Evolutionary conservation across 768 basidiomycete genomes (phyloP).

Genomic region (Chiua virens): DNA sequence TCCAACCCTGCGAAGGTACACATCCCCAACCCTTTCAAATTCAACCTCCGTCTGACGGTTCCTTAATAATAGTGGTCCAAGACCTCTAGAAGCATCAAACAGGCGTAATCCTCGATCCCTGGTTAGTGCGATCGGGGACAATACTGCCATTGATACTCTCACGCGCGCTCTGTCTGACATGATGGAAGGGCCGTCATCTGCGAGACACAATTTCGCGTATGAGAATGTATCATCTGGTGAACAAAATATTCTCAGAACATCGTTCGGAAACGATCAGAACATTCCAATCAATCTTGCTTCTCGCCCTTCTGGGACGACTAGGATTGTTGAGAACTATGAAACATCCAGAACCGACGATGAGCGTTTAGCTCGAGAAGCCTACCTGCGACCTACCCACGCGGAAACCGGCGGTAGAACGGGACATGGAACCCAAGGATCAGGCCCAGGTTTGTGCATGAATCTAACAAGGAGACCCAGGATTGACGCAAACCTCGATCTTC

Average conservation of each 20-base stretch:
- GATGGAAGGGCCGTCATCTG: neutral
- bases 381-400: constrained; percentile 6
- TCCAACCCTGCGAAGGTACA: constrained; percentile 10
- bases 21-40: neutral
- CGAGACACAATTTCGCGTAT: neutral
- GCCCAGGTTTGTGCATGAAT: constrained; percentile 10
- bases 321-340: constrained; percentile 1
- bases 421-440: constrained; percentile 15
- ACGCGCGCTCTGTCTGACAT: constrained; percentile 10
- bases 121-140: neutral
- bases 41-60: constrained; percentile 1
- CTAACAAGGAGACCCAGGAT: neutral
- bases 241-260: neutral
- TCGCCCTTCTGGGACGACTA: constrained; percentile 5
- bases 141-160: constrained; percentile 1
- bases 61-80: neutral
- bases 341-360: neutral
- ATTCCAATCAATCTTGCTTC: neutral
- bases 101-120: neutral
- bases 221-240: constrained; percentile 2
- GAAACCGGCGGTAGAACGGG: neutral
- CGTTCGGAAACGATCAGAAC: constrained; percentile 1
- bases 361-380: constrained; percentile 2
- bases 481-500: neutral
- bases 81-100: neutral